Base-by-base conservation (phyloP, 768 basidiomycete genomes). In the Grammothele lineata region DNA sequence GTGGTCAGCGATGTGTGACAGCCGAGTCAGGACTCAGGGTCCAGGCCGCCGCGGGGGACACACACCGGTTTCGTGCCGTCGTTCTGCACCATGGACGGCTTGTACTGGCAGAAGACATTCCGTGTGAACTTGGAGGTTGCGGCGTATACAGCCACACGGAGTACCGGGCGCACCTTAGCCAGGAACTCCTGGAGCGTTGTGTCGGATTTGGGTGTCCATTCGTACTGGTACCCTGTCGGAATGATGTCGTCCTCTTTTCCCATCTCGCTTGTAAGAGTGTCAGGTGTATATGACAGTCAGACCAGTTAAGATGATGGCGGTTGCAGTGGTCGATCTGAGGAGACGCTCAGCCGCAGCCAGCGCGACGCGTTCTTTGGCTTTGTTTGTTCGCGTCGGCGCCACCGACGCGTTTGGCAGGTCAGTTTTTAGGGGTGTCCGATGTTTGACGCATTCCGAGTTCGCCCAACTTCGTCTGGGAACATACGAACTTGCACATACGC, bases 71-170 rank as follows among this genome's bases (percentile, higher is more conserved):
- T 87, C 0, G 72, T 82, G 4, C 85, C 86, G 48, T 87, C 83
- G 58, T 88, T 78, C 54, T 85, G 78, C 9, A 87, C 81, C 84
- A 87, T 83, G 15, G 85, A 87, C 1, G 87, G 86, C 43, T 73
- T 83, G 53, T 78, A 85, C 85, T 87, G 51, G n/a, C 32, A 9
- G 43, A 14, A 37, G 15, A 8, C 23, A 17, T 15, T 26, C 26
- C n/a, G 17, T 26, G 34, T 42, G 32, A 47, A 53, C 24, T 14
- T 7, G 14, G 27, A 30, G 27, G 27, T 7, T 14, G 7, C 27
- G 14, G 27, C 27, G 27, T 14, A 30, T 30, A 30, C 27, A 30
- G 27, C 14, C 27, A 30, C 27, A 30, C 27, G 27, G 7, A 30
- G 8, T 30, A n/a, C n/a, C n/a, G n/a, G 48, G 47, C 64, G 30